Conservation (phyloP, 2,329 filamentous ascomycete genomes). For the Botryotinia calthae region DNA sequence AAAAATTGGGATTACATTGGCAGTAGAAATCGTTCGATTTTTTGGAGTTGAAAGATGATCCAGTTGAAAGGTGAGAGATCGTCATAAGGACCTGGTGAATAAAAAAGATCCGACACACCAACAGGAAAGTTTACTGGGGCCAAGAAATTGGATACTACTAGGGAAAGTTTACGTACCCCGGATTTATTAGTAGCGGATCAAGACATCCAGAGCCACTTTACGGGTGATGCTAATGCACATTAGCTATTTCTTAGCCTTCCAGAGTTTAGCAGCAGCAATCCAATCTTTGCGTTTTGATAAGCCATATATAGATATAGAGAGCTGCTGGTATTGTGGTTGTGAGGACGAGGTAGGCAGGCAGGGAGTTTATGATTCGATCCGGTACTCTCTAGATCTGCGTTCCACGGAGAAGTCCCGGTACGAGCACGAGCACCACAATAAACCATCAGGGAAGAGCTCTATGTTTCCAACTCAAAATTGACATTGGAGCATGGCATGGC, state of each 20-base stretch:
- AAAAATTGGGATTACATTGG: not conserved
- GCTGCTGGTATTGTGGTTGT: not conserved
- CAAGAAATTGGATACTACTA: not conserved
- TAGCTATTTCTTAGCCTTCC: not conserved
- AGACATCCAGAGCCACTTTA: conserved; percentile 10
- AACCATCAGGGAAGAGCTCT: not conserved
- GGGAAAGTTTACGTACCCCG: not conserved
- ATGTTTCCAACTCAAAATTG: too few relatives aligned
- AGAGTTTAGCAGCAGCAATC: not conserved
- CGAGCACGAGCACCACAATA: not conserved
- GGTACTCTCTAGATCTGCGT: not conserved
- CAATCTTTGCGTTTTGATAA: not conserved
- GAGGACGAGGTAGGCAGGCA: not conserved
- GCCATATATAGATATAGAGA: not conserved
- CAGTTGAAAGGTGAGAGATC: not conserved
- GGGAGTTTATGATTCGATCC: too few relatives aligned
- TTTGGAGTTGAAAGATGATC: conserved; percentile 5
- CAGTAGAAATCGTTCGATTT: not conserved
- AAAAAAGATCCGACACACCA: conserved; percentile 8
- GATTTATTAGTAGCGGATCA: not conserved
- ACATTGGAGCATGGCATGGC: not conserved
- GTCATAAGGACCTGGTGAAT: conserved; percentile 3
- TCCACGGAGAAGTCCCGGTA: not conserved
- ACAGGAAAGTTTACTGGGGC: conserved; percentile 1
- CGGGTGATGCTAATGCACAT: not conserved